Conservation (phyloP, 2,329 filamentous ascomycete genomes). For the Emydomyces testavorans region DNA sequence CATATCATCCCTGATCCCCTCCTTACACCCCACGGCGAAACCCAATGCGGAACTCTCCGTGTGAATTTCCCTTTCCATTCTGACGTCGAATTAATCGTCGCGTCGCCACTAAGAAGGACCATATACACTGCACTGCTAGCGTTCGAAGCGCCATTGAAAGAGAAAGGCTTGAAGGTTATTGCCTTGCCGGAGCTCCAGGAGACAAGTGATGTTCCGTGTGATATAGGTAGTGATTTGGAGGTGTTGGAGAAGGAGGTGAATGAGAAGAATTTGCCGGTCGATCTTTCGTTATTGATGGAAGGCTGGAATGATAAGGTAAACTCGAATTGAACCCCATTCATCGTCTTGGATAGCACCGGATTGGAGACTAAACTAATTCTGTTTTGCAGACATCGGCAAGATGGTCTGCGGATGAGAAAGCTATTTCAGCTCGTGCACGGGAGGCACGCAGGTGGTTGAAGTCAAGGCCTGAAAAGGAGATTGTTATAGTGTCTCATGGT, state of each 20-base stretch:
- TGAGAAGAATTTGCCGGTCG: slow-evolving; percentile 44
- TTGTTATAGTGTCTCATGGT: slow-evolving; percentile 71
- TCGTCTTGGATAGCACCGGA: background rate
- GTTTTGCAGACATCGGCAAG: slow-evolving; percentile 25
- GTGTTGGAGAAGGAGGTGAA: slow-evolving; percentile 51
- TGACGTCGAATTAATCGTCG: slow-evolving; percentile 57
- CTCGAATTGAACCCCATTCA: background rate
- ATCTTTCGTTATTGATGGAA: slow-evolving; percentile 49
- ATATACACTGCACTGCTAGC: slow-evolving; percentile 63
- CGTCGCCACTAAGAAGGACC: slow-evolving; percentile 70
- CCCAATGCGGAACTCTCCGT: slow-evolving; percentile 59
- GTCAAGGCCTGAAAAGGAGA: slow-evolving; percentile 47
- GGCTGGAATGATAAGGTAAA: slow-evolving; percentile 61
- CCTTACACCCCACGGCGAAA: slow-evolving; percentile 62
- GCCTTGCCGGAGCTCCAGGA: slow-evolving; percentile 70
- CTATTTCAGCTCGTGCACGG: slow-evolving; percentile 51
- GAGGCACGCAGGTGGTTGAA: slow-evolving; percentile 49
- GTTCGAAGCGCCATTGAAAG: slow-evolving; percentile 49
- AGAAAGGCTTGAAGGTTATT: slow-evolving; percentile 43
- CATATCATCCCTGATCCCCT: slow-evolving; percentile 64
- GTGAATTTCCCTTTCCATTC: slow-evolving; percentile 53
- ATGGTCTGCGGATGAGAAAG: slow-evolving; percentile 38
- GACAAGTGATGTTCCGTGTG: slow-evolving; percentile 60
- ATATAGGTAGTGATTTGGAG: slow-evolving; percentile 53
- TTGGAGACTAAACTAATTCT: background rate